These are phyloP conservation scores for Amylocarpus encephaloides DNA, from an alignment of 2,329 filamentous ascomycete species.

Conservation along the genomic window DNA sequence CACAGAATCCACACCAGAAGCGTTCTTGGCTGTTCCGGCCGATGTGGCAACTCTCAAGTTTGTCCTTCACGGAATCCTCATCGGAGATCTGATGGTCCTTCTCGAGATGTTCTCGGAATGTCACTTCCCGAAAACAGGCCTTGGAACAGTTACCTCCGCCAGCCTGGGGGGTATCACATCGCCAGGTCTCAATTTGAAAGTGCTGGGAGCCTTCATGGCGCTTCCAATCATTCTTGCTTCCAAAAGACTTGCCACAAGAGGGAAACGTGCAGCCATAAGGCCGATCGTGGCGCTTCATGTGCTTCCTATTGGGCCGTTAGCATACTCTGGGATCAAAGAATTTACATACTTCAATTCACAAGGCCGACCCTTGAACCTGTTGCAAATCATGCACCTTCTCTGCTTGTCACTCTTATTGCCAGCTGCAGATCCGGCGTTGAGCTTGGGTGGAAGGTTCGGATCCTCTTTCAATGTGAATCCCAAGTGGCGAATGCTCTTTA, in stretches of 20 bases:
- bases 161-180: slow-evolving; percentile 47
- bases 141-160: slow-evolving; percentile 44
- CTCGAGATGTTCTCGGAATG: slow-evolving; percentile 56
- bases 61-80: slow-evolving; percentile 31
- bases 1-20: slow-evolving; percentile 90
- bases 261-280: slow-evolving; percentile 77
- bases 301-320: slow-evolving; percentile 54
- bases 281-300: slow-evolving; percentile 71
- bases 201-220: slow-evolving; percentile 81
- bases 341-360: slow-evolving; percentile 52
- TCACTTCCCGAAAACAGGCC: slow-evolving; percentile 51
- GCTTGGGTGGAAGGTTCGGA: slow-evolving; percentile 14
- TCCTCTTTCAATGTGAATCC: slow-evolving; percentile 25
- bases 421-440: slow-evolving; percentile 22
- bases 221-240: slow-evolving; percentile 94
- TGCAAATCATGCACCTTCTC: slow-evolving; percentile 36
- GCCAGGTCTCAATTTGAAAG: slow-evolving; percentile 64
- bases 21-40: slow-evolving; percentile 56
- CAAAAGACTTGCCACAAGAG: slow-evolving; percentile 66
- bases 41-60: slow-evolving; percentile 50
- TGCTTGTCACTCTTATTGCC: slow-evolving; percentile 27
- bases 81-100: slow-evolving; percentile 30
- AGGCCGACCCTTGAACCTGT: slow-evolving; percentile 41
- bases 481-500: slow-evolving; percentile 20
- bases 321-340: background rate